phyloP scores from a whole-genome alignment of 768 basidiomycete species.

The Cubamyces lactineus region DNA sequence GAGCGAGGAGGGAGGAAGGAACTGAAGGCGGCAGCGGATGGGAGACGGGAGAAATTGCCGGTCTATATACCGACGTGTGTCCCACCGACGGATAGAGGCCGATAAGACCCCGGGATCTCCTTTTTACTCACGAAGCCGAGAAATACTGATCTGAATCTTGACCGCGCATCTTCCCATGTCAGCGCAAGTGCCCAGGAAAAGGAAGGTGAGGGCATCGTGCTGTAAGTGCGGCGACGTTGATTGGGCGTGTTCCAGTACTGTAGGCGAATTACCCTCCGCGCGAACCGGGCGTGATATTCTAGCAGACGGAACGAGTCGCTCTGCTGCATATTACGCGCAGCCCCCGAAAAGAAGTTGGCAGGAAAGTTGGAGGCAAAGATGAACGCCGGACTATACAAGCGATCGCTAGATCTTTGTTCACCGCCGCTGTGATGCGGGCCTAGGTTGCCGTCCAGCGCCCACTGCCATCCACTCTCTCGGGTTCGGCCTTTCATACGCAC shows the following conservation, averaged over 20 bases:
- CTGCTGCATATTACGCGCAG: background rate
- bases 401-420: slow-evolving; percentile 12
- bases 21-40: slow-evolving; percentile 2
- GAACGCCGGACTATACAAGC: slow-evolving; percentile 2
- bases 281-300: background rate
- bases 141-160: slow-evolving; percentile 14
- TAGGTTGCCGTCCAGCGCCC: slow-evolving; percentile 11
- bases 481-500: background rate
- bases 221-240: background rate
- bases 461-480: slow-evolving; percentile 1
- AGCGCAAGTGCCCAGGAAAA: background rate
- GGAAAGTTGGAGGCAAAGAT: background rate
- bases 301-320: background rate
- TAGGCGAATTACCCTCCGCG: slow-evolving; percentile 6
- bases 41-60: slow-evolving; percentile 21
- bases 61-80: slow-evolving; percentile 25
- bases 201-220: background rate
- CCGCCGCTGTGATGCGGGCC: slow-evolving; percentile 1
- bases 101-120: slow-evolving; percentile 27
- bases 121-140: slow-evolving; percentile 14
- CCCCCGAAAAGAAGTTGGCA: background rate
- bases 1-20: background rate
- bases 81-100: slow-evolving; percentile 22
- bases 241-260: background rate
- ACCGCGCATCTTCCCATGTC: slow-evolving; percentile 19